Evolutionary conservation across 805 yeast genomes (phyloP).

Genomic region (Sugiyamaella floridensis): DNA sequence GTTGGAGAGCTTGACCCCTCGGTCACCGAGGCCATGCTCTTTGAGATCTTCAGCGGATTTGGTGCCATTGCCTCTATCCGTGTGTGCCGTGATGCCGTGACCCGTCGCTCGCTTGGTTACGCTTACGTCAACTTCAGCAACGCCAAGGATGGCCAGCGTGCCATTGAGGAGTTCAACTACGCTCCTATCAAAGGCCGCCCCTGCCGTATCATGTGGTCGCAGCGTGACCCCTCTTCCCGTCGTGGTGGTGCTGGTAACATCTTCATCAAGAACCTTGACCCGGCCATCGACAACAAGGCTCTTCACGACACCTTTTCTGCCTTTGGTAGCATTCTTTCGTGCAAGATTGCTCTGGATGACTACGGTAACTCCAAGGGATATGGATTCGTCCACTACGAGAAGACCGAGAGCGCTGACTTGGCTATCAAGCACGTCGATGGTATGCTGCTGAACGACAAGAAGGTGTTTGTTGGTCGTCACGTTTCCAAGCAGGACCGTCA

Average conservation of each 20-base stretch:
- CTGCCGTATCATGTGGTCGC: slow-evolving; percentile 99
- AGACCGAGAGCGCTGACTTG: slow-evolving; percentile 83
- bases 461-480: slow-evolving; percentile 94
- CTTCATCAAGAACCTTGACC: slow-evolving; percentile 96
- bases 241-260: slow-evolving; percentile 94
- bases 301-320: slow-evolving; percentile 96
- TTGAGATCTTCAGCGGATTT: slow-evolving; percentile 87
- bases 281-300: slow-evolving; percentile 97
- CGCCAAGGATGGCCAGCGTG: slow-evolving; percentile 83
- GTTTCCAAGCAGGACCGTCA: slow-evolving; percentile 89
- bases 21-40: slow-evolving; percentile 89
- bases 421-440: slow-evolving; percentile 98
- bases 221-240: slow-evolving; percentile 95
- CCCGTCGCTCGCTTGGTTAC: slow-evolving; percentile 95
- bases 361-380: slow-evolving; percentile 89
- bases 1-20: slow-evolving; percentile 94
- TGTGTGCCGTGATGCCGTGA: slow-evolving; percentile 97
- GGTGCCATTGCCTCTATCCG: slow-evolving; percentile 96
- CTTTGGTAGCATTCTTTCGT: slow-evolving; percentile 90
- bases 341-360: slow-evolving; percentile 95
- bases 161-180: slow-evolving; percentile 94
- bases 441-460: slow-evolving; percentile 93
- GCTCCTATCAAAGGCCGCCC: slow-evolving; percentile 88
- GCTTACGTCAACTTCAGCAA: slow-evolving; percentile 96
- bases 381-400: slow-evolving; percentile 96